Evolutionary conservation across 1,139 yeast genomes (phyloP).

Genomic region (Geotrichum fermentans): DNA sequence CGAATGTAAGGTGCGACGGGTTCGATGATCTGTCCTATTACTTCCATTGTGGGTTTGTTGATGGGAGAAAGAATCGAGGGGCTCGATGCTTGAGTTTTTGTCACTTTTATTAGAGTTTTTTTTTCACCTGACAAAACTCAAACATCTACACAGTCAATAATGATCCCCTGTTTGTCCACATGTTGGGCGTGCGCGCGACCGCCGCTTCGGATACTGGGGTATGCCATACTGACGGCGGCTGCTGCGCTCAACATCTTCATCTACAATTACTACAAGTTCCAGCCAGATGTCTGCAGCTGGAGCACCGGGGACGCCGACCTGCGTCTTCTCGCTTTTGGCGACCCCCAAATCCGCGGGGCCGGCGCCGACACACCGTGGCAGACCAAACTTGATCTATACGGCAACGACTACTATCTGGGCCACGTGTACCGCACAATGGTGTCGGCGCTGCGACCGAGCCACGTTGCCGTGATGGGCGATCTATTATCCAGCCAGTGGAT

Average conservation of each 20-base stretch:
- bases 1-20: slow-evolving; percentile 26
- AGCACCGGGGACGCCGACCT: slow-evolving; percentile 24
- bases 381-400: slow-evolving; percentile 73
- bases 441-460: slow-evolving; percentile 60
- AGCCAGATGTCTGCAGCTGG: slow-evolving; percentile 32
- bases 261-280: slow-evolving; percentile 57
- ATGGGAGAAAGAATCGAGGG: no score
- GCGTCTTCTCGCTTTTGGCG: slow-evolving; percentile 68
- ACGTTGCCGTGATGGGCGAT: slow-evolving; percentile 89
- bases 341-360: slow-evolving; percentile 91
- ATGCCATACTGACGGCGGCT: slow-evolving; percentile 40
- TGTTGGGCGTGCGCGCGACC: background rate
- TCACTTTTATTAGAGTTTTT: no score
- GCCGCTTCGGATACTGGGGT: slow-evolving; percentile 11
- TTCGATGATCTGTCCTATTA: slow-evolving; percentile 25
- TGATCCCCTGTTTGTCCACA: background rate
- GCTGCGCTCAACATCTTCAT: slow-evolving; percentile 52
- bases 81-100: no score
- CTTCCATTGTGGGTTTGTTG: slow-evolving; percentile 24
- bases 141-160: no score
- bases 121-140: no score
- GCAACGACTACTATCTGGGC: slow-evolving; percentile 83
- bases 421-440: slow-evolving; percentile 71
- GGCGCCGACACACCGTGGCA: slow-evolving; percentile 68
- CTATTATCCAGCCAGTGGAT: slow-evolving; percentile 96